phyloP scores from a whole-genome alignment of 441 rosid genomes.

The Corymbia calophylla region DNA sequence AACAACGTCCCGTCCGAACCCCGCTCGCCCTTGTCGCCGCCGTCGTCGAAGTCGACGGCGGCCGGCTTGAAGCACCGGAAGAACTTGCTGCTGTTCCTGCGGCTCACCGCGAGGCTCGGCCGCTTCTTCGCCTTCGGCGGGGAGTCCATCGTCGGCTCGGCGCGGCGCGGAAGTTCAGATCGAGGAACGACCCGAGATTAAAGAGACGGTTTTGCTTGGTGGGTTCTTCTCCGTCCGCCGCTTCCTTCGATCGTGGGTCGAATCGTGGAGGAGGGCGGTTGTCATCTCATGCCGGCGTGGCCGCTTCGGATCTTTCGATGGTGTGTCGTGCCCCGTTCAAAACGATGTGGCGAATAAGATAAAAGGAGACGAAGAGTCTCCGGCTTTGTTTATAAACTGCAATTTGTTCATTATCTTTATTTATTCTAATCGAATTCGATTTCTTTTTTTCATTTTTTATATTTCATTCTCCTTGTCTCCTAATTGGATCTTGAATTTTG shows the following conservation, averaged over 20 bases:
- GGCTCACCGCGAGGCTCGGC: neutral
- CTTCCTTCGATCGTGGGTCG: neutral
- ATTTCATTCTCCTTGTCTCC: too few species aligned
- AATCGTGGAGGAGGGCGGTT: neutral
- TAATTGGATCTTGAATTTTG: neutral
- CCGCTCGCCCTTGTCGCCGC: neutral
- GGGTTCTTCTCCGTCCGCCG: neutral
- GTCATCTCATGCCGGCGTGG: neutral
- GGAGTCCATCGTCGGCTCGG: neutral
- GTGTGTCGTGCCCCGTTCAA: neutral
- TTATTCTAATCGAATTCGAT: neutral
- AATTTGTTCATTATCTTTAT: neutral
- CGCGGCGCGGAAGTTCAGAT: too few species aligned
- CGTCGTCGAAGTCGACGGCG: neutral
- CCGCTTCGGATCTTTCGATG: neutral
- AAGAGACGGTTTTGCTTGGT: neutral
- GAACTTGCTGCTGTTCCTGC: neutral
- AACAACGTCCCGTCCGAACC: neutral
- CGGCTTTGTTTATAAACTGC: neutral
- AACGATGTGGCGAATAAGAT: neutral
- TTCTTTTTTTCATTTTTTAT: neutral
- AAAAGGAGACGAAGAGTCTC: neutral
- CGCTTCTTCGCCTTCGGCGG: neutral
- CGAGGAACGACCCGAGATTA: too few species aligned
- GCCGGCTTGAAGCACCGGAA: neutral